Percentiles rank a stretch among this genome's conserved stretches.
phyloP scores from a whole-genome alignment of 2,329 filamentous ascomycete species.

The Graphilbum ipis-grandicollis region DNA sequence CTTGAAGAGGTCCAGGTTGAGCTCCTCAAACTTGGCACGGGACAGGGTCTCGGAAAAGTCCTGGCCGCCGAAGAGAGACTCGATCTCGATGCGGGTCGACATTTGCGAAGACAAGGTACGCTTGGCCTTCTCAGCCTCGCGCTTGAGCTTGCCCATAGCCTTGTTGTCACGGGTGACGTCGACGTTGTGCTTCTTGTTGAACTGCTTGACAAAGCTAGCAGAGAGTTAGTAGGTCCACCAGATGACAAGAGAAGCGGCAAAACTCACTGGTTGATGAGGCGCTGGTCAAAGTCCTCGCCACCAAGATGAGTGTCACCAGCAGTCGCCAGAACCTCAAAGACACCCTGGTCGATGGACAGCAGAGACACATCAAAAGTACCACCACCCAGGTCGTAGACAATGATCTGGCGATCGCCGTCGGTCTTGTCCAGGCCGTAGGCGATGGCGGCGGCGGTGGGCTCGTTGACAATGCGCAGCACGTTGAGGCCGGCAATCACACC shows the following conservation, averaged over 20 bases:
- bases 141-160: constrained; percentile 99
- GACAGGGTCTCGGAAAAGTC: constrained; percentile 98
- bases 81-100: constrained; percentile 88
- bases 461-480: constrained; percentile 91
- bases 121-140: constrained; percentile 99
- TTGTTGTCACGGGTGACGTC: constrained; percentile 89
- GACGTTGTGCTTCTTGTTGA: constrained; percentile 95
- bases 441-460: constrained; percentile 87
- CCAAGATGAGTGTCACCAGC: constrained; percentile 94
- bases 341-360: constrained; percentile 76
- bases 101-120: constrained; percentile 89
- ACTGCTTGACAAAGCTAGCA: constrained; percentile 64
- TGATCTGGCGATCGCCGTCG: constrained; percentile 68
- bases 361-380: constrained; percentile 92
- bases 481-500: constrained; percentile 84
- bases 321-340: constrained; percentile 88
- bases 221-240: constrained; percentile 30
- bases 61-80: constrained; percentile 89
- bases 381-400: constrained; percentile 87
- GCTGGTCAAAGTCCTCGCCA: constrained; percentile 98
- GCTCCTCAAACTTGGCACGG: constrained; percentile 97
- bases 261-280: constrained; percentile 61
- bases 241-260: neutral
- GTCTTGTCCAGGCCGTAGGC: constrained; percentile 88
- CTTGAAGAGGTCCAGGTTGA: constrained; percentile 99